Evolutionary conservation across 2,329 filamentous ascomycete genomes (phyloP).

Genomic region (Nothophaeocryptopus gaeumannii): DNA sequence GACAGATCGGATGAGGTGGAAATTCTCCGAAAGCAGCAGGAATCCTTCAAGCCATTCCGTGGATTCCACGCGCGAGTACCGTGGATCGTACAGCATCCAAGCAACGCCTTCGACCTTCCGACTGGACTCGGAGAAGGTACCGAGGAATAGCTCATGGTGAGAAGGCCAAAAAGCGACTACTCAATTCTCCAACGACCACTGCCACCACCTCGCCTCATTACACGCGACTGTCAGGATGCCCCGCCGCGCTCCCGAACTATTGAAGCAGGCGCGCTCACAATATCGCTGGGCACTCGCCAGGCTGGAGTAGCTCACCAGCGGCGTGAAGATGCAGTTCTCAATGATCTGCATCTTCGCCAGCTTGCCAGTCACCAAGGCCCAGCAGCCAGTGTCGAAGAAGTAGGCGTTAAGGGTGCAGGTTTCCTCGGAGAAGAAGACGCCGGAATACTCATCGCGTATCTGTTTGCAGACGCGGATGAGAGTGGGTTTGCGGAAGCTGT

Average conservation of each 20-base stretch:
- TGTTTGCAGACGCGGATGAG: slow-evolving; percentile 12
- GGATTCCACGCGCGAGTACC: no score
- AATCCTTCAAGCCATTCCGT: no score
- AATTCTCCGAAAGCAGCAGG: no score
- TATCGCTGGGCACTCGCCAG: slow-evolving; percentile 18
- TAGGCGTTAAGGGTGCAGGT: slow-evolving; percentile 10
- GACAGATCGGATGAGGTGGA: no score
- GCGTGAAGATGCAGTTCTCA: slow-evolving; percentile 6
- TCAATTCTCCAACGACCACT: slow-evolving; percentile 10
- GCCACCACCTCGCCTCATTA: slow-evolving; percentile 8
- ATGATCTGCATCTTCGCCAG: slow-evolving; percentile 13
- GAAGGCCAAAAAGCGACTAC: no score
- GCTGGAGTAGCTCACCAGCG: slow-evolving; percentile 14
- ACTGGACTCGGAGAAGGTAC: no score
- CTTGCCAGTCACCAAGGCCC: slow-evolving; percentile 10
- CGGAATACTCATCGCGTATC: slow-evolving; percentile 13
- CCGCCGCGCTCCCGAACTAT: background rate
- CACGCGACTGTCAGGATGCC: slow-evolving; percentile 12
- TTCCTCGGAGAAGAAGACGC: slow-evolving; percentile 15
- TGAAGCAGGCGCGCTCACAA: slow-evolving; percentile 11
- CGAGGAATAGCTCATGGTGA: no score
- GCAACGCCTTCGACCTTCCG: no score
- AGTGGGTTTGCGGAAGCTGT: slow-evolving; percentile 8
- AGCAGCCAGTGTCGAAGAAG: slow-evolving; percentile 13
- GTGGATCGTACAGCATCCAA: no score